Percentiles rank a stretch among this genome's conserved stretches.
Conservation (phyloP, 345 rosid genomes). For the Rubroshorea leprosula region DNA sequence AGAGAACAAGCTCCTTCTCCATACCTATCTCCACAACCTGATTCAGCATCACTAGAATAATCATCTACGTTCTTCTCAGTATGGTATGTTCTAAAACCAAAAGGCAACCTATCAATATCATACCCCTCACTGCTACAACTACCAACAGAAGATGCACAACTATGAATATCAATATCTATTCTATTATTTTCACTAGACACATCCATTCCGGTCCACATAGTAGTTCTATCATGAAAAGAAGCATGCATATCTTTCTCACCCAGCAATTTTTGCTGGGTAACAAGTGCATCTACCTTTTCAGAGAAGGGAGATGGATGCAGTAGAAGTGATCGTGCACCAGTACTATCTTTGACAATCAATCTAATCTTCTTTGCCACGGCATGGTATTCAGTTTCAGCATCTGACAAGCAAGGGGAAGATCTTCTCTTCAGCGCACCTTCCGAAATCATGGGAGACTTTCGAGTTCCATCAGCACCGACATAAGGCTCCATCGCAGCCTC, state of each 20-base stretch:
- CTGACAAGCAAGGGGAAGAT: background rate
- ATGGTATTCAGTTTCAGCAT: background rate
- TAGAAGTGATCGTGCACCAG: background rate
- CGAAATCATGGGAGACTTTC: background rate
- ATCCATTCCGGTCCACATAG: conserved; percentile 31
- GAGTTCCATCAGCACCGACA: background rate
- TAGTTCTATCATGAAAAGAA: conserved; percentile 25
- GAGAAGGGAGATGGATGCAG: conserved; percentile 6
- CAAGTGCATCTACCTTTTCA: conserved; percentile 15
- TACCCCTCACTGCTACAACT: conserved; percentile 51
- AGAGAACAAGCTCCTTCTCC: conserved; percentile 23
- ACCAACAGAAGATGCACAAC: conserved; percentile 54
- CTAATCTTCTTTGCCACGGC: background rate
- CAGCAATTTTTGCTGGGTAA: conserved; percentile 3
- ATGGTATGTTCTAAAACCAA: conserved; percentile 23
- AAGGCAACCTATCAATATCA: conserved; percentile 18
- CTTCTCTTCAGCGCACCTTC: background rate
- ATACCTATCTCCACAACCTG: conserved; percentile 21
- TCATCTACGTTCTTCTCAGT: conserved; percentile 31
- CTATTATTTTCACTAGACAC: conserved; percentile 25
- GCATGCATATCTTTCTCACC: conserved; percentile 32
- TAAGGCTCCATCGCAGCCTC: background rate
- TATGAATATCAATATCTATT: conserved; percentile 33
- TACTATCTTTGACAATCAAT: background rate
- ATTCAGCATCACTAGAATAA: conserved; percentile 44